Evolutionary conservation across 805 yeast species (phyloP).

Genomic region (Tetrapisispora arboricola): DNA sequence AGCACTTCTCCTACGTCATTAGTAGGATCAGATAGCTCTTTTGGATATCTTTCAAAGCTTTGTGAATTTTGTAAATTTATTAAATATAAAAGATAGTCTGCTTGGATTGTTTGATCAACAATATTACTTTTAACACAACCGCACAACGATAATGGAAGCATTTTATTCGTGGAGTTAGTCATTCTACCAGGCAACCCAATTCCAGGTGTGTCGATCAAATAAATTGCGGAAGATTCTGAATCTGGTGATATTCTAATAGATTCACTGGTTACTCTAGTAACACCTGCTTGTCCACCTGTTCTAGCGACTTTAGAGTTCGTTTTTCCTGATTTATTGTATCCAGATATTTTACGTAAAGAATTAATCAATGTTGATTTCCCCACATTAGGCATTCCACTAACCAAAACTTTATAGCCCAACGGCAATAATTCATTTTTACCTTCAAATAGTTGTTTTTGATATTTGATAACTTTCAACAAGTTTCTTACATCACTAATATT

Average conservation of each 20-base stretch:
- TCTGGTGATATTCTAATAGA: slow-evolving; percentile 43
- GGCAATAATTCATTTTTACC: slow-evolving; percentile 60
- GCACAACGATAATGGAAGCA: slow-evolving; percentile 62
- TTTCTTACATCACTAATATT: slow-evolving; percentile 38
- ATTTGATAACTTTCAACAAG: slow-evolving; percentile 41
- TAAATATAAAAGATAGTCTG: slow-evolving; percentile 70
- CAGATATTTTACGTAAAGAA: slow-evolving; percentile 43
- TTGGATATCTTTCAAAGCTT: slow-evolving; percentile 9
- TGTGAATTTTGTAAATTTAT: slow-evolving; percentile 45
- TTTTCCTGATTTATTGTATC: slow-evolving; percentile 12
- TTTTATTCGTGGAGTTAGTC: slow-evolving; percentile 46
- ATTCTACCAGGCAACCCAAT: slow-evolving; percentile 61
- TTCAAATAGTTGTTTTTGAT: slow-evolving; percentile 29
- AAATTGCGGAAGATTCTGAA: slow-evolving; percentile 37
- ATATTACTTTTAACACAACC: slow-evolving; percentile 62
- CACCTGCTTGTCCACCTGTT: slow-evolving; percentile 86
- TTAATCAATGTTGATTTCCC: slow-evolving; percentile 89
- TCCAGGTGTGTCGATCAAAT: slow-evolving; percentile 87
- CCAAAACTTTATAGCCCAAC: slow-evolving; percentile 62
- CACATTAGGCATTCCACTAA: slow-evolving; percentile 96
- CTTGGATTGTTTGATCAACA: slow-evolving; percentile 78
- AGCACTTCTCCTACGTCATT: slow-evolving; percentile 56
- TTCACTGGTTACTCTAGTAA: slow-evolving; percentile 71
- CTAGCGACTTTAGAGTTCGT: slow-evolving; percentile 55
- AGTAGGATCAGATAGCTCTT: slow-evolving; percentile 42